Evolutionary conservation across 306 rosid species (phyloP).

Genomic region (Lathyrus oleraceus): DNA sequence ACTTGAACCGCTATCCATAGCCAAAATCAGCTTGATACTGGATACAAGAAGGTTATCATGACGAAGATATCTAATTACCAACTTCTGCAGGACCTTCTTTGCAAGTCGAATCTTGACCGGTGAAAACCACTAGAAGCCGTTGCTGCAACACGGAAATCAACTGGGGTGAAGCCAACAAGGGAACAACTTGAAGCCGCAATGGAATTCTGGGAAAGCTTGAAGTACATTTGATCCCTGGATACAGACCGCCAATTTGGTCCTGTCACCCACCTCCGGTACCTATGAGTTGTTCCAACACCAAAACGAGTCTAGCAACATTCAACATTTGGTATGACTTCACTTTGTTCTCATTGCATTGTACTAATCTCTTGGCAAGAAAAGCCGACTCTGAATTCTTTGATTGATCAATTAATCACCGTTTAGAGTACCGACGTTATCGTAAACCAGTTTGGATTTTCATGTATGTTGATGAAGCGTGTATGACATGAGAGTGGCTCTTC

Average conservation of each 20-base stretch:
- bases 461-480: too few relatives aligned
- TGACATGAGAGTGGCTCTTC: too few relatives aligned
- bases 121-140: constrained; percentile 83
- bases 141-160: constrained; percentile 71
- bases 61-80: constrained; percentile 68
- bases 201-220: constrained; percentile 97
- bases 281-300: constrained; percentile 95
- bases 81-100: constrained; percentile 79
- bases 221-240: constrained; percentile 86
- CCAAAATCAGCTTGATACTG: constrained; percentile 75
- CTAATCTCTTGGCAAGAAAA: too few relatives aligned
- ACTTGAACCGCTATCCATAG: too few relatives aligned
- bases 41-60: constrained; percentile 53
- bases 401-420: too few relatives aligned
- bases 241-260: constrained; percentile 94
- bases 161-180: constrained; percentile 66
- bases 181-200: constrained; percentile 81
- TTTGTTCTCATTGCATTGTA: too few relatives aligned
- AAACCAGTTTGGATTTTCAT: too few relatives aligned
- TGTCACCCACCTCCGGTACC: constrained; percentile 99
- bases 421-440: too few relatives aligned
- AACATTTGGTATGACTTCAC: too few relatives aligned
- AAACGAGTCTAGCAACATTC: constrained; percentile 88
- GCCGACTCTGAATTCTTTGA: too few relatives aligned
- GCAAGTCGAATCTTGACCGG: constrained; percentile 97